Base-by-base conservation (phyloP, 2,329 filamentous ascomycete genomes). In the Ustulina deusta region DNA sequence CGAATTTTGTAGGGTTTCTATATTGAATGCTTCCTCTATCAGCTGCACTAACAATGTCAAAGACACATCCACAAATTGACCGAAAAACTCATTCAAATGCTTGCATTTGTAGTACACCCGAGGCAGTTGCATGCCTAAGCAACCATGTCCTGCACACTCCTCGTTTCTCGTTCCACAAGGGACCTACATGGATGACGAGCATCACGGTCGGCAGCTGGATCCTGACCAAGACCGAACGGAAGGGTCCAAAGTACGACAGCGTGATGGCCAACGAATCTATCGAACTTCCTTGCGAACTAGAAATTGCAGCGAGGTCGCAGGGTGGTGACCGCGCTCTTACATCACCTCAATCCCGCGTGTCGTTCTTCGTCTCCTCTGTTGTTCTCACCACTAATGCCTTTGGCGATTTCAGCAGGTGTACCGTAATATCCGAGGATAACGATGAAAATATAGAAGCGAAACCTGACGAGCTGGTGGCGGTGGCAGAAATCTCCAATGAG, bases 361-460 rank as follows among this genome's bases (percentile, higher is more conserved):
- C 60, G 25, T 49, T 68, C 38, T 42, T 54, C 11, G 51, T 61
- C 13, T 70, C 68, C 7, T 70, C 65, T 10, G 44, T 69, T n/a
- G 51, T 68, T 25, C 59, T 70, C 17, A 61, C 68, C 17, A 69
- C 68, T 1, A 68, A 70, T 10, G 59, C 48, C 25, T 69, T 68
- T 29, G 68, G 68, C 17, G 66, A 70, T 27, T 70, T 70, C 13
- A 70, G 68, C 52, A 61, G 58, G 27, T 70, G 65, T 27, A 61
- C 55, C 15, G 27, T 69, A 2, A 68, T 70, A 15, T 68, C 66
- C 13, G 68, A 70, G 22, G 27, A 36, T 2, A 9, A 59, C 6
- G 49, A 68, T 20, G 13, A 46, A 3, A 22, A 60, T 7, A 10
- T 5, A 7, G 9, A 55, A 15, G 17, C 0, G 3, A 20, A 57